These are phyloP conservation scores for Omphalotus olearius DNA, from an alignment of 1,284 basidiomycete species.

Conservation along the genomic window DNA sequence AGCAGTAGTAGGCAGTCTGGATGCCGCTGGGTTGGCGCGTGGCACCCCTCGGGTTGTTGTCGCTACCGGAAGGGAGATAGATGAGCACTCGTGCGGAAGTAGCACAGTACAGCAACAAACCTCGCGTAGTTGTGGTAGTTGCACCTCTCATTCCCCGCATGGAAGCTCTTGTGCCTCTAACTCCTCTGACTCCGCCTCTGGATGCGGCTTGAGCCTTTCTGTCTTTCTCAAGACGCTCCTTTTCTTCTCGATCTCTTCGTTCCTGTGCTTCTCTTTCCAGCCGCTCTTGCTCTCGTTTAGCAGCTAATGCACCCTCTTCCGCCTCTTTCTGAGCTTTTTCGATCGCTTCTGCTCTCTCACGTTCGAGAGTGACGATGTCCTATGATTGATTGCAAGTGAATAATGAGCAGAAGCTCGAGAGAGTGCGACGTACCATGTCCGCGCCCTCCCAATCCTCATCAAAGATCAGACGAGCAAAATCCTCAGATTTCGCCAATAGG, in stretches of 20 bases:
- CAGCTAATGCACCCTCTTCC: slow-evolving; percentile 41
- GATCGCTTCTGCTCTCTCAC: slow-evolving; percentile 41
- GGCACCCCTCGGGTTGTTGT: not conserved
- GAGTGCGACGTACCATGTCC: slow-evolving; percentile 45
- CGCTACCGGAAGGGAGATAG: not conserved
- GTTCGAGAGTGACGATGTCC: slow-evolving; percentile 55
- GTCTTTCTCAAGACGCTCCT: slow-evolving; percentile 38
- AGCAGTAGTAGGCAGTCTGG: not conserved
- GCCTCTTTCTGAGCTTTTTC: slow-evolving; percentile 45
- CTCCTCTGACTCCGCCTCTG: slow-evolving; percentile 51
- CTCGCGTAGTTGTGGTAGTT: slow-evolving; percentile 30
- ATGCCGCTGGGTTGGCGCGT: not conserved
- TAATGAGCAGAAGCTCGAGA: not conserved
- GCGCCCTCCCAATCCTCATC: slow-evolving; percentile 73
- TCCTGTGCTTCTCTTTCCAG: slow-evolving; percentile 48
- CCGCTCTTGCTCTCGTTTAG: slow-evolving; percentile 47
- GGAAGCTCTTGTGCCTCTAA: slow-evolving; percentile 50
- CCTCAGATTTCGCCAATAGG: slow-evolving; percentile 67
- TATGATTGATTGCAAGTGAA: slow-evolving; percentile 21
- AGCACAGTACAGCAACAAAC: slow-evolving; percentile 17
- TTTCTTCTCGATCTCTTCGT: slow-evolving; percentile 41
- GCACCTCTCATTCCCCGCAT: slow-evolving; percentile 34
- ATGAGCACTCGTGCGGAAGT: not conserved
- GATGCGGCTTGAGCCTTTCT: slow-evolving; percentile 30
- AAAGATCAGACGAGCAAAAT: slow-evolving; percentile 59